Percentiles rank a stretch among this genome's conserved stretches.
phyloP scores from a whole-genome alignment of 2,329 filamentous ascomycete genomes.

The Dactylonectria estremocensis region DNA sequence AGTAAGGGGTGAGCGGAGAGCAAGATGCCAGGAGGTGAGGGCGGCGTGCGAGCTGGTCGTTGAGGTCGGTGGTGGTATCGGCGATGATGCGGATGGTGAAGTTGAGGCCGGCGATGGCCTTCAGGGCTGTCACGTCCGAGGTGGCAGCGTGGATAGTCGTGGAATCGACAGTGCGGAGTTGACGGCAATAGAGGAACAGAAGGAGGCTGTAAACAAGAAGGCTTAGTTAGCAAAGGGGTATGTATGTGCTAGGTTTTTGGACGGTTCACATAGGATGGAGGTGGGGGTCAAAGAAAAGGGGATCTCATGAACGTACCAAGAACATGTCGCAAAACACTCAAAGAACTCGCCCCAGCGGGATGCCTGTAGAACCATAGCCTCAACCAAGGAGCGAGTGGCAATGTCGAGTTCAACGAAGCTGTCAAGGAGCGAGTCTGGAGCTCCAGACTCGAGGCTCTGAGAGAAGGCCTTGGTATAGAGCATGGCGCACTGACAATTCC shows the following conservation, averaged over 20 bases:
- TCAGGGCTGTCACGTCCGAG: conserved; percentile 51
- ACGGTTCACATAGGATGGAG: neutral
- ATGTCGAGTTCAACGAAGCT: conserved; percentile 54
- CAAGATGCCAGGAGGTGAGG: conserved; percentile 52
- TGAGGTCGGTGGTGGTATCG: conserved; percentile 55
- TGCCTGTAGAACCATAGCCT: conserved; percentile 53
- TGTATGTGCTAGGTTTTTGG: neutral
- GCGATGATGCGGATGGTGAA: conserved; percentile 56
- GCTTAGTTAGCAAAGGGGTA: neutral
- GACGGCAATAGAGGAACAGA: conserved; percentile 54
- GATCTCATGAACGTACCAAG: conserved; percentile 47
- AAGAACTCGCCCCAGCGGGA: conserved; percentile 55
- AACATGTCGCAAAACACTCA: conserved; percentile 55
- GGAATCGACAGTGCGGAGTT: conserved; percentile 48
- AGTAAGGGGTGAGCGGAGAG: conserved; percentile 54
- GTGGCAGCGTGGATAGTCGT: conserved; percentile 40
- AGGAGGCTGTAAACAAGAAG: conserved; percentile 45
- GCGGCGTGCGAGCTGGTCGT: conserved; percentile 51
- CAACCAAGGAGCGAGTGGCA: conserved; percentile 50
- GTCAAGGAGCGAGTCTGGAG: conserved; percentile 40
- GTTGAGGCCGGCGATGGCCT: conserved; percentile 56
- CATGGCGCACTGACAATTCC: conserved; percentile 55
- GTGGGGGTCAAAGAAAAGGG: conserved; percentile 9
- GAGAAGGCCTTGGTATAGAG: conserved; percentile 51
- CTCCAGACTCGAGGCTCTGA: conserved; percentile 38